phyloP scores from a whole-genome alignment of 345 rosid species.

The Populus nigra region DNA sequence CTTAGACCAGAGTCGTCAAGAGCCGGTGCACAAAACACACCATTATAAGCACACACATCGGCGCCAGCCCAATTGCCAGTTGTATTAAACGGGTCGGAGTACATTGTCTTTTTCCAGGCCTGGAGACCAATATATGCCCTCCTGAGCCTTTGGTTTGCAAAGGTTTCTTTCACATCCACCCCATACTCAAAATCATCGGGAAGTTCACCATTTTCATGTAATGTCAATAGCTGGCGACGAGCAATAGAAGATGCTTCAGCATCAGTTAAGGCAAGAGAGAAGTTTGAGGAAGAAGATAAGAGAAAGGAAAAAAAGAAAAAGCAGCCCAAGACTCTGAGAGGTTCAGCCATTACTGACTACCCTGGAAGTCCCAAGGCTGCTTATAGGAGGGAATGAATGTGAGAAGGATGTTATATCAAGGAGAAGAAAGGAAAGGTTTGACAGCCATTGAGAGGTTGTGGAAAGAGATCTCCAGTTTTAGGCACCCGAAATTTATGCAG shows the following conservation, averaged over 20 bases:
- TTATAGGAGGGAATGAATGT: conserved; percentile 27
- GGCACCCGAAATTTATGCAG: conserved; percentile 2
- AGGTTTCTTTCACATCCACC: conserved; percentile 35
- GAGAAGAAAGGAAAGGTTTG: conserved; percentile 9
- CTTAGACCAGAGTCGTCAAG: conserved; percentile 46
- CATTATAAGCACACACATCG: conserved; percentile 58
- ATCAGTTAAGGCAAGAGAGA: conserved; percentile 46
- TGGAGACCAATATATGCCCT: conserved; percentile 68
- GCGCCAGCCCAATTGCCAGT: conserved; percentile 74
- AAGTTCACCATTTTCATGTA: conserved; percentile 41
- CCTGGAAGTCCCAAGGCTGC: conserved; percentile 85
- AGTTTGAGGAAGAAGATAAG: conserved; percentile 17
- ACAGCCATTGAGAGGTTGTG: conserved; percentile 20
- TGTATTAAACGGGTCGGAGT: conserved; percentile 68
- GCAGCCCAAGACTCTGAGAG: conserved; percentile 57
- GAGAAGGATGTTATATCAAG: conserved; percentile 27
- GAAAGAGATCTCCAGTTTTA: conserved; percentile 1
- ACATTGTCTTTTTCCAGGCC: conserved; percentile 69
- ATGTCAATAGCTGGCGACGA: conserved; percentile 59
- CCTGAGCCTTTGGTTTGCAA: conserved; percentile 56
- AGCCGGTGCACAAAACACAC: conserved; percentile 70
- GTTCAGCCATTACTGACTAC: conserved; percentile 42
- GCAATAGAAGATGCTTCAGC: conserved; percentile 56
- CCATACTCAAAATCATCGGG: conserved; percentile 29
- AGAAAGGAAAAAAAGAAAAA: conserved; percentile 29